Conservation (phyloP, 371 early-diverging fungal genomes). For the Saksenaea oblongispora region DNA sequence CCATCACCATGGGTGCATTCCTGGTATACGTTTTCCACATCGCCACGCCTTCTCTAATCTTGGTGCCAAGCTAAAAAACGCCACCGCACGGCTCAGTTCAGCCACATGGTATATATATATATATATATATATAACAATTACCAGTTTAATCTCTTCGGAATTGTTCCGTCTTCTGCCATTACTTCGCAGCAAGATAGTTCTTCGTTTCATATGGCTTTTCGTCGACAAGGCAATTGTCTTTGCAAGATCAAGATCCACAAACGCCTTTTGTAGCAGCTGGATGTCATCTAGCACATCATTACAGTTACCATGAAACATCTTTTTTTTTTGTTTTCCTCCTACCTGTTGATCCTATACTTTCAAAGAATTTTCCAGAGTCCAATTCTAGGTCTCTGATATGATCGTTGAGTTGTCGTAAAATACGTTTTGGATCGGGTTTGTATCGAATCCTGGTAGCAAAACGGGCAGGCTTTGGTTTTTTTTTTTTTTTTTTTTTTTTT, state of each 20-base stretch:
- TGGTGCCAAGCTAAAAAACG: constrained; percentile 25
- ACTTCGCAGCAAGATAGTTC: constrained; percentile 32
- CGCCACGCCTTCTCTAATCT: constrained; percentile 29
- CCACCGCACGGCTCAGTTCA: neutral
- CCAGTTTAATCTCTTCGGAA: constrained; percentile 30
- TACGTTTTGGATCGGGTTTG: constrained; percentile 49
- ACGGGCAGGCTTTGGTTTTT: too few species aligned
- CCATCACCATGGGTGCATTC: constrained; percentile 27
- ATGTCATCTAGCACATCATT: constrained; percentile 32
- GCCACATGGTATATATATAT: constrained; percentile 9
- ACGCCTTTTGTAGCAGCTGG: constrained; percentile 47
- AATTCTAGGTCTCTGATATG: constrained; percentile 38
- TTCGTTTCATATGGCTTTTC: constrained; percentile 46
- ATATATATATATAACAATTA: constrained; percentile 10
- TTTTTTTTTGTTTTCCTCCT: neutral
- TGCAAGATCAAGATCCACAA: constrained; percentile 49
- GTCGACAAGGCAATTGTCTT: constrained; percentile 50
- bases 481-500: too few species aligned
- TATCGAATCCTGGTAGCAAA: constrained; percentile 40
- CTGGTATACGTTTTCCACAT: constrained; percentile 36
- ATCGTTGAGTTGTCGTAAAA: constrained; percentile 46
- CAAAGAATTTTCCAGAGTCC: constrained; percentile 49
- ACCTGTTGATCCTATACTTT: constrained; percentile 44
- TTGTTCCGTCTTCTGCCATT: constrained; percentile 25
- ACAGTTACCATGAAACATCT: neutral